Evolutionary conservation across 78 protist species (phyloP), one percentile per base, ranked within the genome.

Genomic region (Polysphondylium violaceum): DNA sequence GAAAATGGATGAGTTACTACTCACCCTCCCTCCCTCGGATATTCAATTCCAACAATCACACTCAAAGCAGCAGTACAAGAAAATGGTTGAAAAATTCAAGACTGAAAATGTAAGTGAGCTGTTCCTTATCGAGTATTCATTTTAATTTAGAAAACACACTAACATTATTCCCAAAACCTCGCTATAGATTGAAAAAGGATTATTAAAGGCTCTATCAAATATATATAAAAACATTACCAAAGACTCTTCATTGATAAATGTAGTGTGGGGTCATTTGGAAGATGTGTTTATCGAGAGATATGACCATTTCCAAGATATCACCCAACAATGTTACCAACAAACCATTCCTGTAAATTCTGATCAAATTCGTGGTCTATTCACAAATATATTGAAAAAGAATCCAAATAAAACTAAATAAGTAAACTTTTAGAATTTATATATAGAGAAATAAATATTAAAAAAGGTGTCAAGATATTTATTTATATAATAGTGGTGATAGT

Each of bases 11-110:
- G 93, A 76, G 23, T 41, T 74, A 2, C 47, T 87, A 21, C 25
- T 50, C n/a, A 87, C 87, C 8, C 38, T 87, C 23, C 93, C 93
- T 53, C 79, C 93, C 38, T 50, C 71, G 7, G 93, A 87, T 53
- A 87, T 87, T 67, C 93, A 87, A 75, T 87, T 87, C 43, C 93
- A 87, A 75, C 76, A 74, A 55, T 53, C 93, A 23, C 93, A 87
- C 55, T 68, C 93, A 16, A 87, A 87, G 41, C 93, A 87, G 59
- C 77, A 71, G 59, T 83, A 38, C 69, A 83, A 83, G 43, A 83
- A 83, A 64, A 83, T 83, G 2, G 91, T 83, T 41, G 91, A 83
- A 63, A 83, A 83, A 23, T 83, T 40, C n/a, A 83, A 83, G 59
- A 83, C 91, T 69, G 91, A 83, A 69, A 83, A 83, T 83, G 89